A percentile compares a stretch with the other conserved stretches of the same genome.
These are phyloP conservation scores for Lactuca saligna DNA, from an alignment of 129 eudicot genomes.

Conservation along the genomic window DNA sequence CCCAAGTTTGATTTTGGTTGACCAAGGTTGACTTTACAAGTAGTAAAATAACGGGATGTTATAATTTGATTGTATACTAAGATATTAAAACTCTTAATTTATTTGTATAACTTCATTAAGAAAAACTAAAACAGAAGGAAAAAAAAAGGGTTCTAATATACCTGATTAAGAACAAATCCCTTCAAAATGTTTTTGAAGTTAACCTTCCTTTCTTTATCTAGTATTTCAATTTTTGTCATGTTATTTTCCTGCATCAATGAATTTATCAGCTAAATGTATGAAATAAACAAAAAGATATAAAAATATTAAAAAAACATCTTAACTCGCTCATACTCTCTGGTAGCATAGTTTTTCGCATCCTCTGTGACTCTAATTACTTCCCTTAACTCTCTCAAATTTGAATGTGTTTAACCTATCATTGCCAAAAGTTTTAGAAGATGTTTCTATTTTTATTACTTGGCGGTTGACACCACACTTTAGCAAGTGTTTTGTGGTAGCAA, in stretches of 20 bases:
- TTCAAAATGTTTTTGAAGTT: constrained; percentile 77
- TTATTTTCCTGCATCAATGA: constrained; percentile 76
- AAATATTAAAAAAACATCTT: constrained; percentile 44
- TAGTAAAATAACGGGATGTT: no score
- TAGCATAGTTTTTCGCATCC: constrained; percentile 76
- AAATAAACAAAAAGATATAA: neutral
- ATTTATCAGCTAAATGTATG: neutral
- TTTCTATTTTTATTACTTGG: constrained; percentile 60
- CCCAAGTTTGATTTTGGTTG: no score
- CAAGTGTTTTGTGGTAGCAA: no score
- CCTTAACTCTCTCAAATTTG: constrained; percentile 64
- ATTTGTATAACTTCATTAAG: no score
- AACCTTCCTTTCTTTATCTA: constrained; percentile 62
- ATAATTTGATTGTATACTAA: no score
- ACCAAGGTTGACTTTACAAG: no score
- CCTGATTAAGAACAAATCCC: constrained; percentile 51
- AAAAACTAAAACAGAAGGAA: no score
- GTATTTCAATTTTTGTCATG: constrained; percentile 61
- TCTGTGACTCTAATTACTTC: constrained; percentile 74
- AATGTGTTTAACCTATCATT: constrained; percentile 59
- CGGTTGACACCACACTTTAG: no score
- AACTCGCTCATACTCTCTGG: constrained; percentile 66
- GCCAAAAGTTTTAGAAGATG: constrained; percentile 66
- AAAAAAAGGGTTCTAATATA: no score
- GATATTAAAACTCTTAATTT: no score